phyloP scores from a whole-genome alignment of 768 basidiomycete species.

The Leccinum barrowsii region DNA sequence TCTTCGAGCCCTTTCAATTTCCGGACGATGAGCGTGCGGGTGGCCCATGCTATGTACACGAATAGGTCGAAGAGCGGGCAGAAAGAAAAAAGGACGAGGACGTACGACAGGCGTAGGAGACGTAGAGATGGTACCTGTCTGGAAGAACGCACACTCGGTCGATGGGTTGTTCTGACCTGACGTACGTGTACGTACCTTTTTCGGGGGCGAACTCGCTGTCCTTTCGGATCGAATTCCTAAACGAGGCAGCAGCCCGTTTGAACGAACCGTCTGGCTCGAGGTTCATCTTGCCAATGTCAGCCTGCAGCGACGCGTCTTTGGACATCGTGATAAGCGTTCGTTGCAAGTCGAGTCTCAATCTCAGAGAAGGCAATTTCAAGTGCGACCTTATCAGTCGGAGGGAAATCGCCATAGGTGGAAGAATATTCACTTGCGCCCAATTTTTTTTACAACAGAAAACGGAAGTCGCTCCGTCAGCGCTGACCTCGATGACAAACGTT shows the following conservation, averaged over 20 bases:
- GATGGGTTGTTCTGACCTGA: too few relatives aligned
- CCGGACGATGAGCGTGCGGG: constrained; percentile 81
- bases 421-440: constrained; percentile 2
- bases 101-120: constrained; percentile 83
- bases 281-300: constrained; percentile 55
- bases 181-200: constrained; percentile 47
- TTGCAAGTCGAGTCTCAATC: not conserved
- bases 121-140: constrained; percentile 92
- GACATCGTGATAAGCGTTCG: constrained; percentile 22
- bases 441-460: not conserved
- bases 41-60: constrained; percentile 75
- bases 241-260: constrained; percentile 50
- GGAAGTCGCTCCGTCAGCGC: constrained; percentile 5
- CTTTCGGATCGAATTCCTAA: constrained; percentile 53
- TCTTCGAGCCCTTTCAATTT: constrained; percentile 91
- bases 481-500: constrained; percentile 11
- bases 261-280: constrained; percentile 62
- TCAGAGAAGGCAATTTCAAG: not conserved
- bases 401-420: constrained; percentile 17
- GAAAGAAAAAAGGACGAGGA: not conserved
- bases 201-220: constrained; percentile 70
- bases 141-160: not conserved
- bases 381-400: constrained; percentile 5
- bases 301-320: constrained; percentile 34
- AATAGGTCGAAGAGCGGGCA: not conserved